Evolutionary conservation across 2,329 filamentous ascomycete species (phyloP).

Genomic region (Alternaria alternata): DNA sequence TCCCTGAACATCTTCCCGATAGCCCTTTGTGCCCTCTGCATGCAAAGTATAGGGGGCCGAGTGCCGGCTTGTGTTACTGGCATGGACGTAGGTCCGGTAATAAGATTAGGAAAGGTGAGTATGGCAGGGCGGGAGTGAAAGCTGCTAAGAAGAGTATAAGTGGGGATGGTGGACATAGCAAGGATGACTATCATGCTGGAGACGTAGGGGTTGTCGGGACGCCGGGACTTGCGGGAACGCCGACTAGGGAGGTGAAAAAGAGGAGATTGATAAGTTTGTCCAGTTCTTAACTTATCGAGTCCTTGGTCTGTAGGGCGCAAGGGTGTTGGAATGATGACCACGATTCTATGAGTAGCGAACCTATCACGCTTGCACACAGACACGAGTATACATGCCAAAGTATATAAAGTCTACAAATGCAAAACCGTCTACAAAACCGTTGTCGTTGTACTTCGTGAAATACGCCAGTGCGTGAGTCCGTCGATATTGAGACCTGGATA

Average conservation of each 20-base stretch:
- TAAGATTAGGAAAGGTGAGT: conserved; percentile 18
- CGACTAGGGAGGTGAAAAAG: conserved; percentile 16
- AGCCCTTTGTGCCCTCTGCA: conserved; percentile 56
- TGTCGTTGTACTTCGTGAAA: neutral
- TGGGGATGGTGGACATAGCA: neutral
- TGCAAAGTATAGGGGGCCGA: conserved; percentile 49
- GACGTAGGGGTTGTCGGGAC: neutral
- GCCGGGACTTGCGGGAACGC: conserved; percentile 3
- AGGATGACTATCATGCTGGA: conserved; percentile 2
- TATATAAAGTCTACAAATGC: neutral
- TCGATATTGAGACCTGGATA: neutral
- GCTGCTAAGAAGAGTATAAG: conserved; percentile 1
- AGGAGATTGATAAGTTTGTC: conserved; percentile 30
- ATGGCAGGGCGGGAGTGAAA: conserved; percentile 13
- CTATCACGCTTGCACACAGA: neutral
- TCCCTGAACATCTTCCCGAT: conserved; percentile 56
- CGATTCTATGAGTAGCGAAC: neutral
- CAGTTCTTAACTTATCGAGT: conserved; percentile 9
- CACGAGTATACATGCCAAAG: neutral
- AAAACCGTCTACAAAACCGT: neutral
- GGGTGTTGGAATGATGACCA: neutral
- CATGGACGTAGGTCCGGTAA: conserved; percentile 49
- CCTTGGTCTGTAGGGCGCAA: neutral
- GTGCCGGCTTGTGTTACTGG: conserved; percentile 53
- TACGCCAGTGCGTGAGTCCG: neutral